Evolutionary conservation across 139 green algal genomes (phyloP).

Genomic region (Haematococcus sp.): DNA sequence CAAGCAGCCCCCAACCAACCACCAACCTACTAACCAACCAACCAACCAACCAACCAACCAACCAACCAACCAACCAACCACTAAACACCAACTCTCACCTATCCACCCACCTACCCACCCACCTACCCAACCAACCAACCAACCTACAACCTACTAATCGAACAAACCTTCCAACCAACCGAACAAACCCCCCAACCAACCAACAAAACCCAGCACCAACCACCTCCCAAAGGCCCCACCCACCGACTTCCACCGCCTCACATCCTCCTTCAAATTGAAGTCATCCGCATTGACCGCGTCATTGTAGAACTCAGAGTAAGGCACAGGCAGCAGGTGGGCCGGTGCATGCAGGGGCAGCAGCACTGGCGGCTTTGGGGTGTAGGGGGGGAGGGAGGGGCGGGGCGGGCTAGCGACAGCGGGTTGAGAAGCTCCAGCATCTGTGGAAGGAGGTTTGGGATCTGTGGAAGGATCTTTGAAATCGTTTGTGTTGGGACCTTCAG

Average conservation of each 20-base stretch:
- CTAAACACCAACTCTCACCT: no score
- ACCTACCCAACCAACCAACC: no score
- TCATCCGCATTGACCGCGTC: conserved; percentile 77
- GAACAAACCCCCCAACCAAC: neutral
- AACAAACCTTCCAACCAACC: no score
- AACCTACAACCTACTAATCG: no score
- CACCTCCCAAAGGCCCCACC: neutral
- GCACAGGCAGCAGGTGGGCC: conserved; percentile 14
- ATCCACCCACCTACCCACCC: no score
- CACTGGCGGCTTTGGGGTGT: neutral
- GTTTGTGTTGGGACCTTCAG: no score
- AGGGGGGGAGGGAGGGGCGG: neutral
- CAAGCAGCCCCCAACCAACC: no score
- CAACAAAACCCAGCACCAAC: neutral
- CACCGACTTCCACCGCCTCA: conserved; percentile 57
- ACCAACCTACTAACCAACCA: no score
- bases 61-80: no score
- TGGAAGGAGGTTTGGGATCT: neutral
- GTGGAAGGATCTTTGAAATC: no score
- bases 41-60: no score
- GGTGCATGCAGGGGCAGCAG: neutral
- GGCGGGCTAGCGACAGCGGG: neutral
- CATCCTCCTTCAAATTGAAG: conserved; percentile 77
- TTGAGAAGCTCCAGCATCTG: no score
- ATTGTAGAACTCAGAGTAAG: conserved; percentile 67